phyloP scores from a whole-genome alignment of 495 filamentous ascomycete species.

The Tuber aestivum region DNA sequence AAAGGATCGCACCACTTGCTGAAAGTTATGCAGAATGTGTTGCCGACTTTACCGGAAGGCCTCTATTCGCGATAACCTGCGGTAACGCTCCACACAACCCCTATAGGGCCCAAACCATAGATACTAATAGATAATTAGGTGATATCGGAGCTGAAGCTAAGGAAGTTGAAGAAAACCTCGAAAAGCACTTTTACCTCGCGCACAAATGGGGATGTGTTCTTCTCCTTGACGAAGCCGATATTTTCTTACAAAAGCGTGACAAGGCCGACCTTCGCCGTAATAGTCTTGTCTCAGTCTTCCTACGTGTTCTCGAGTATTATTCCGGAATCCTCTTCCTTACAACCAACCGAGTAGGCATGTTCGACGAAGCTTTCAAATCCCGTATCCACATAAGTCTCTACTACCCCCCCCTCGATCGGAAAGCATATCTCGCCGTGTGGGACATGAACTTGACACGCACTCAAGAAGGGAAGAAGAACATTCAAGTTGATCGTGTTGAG shows the following conservation, averaged over 20 bases:
- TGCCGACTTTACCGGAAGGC: slow-evolving; percentile 10
- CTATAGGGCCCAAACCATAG: neutral
- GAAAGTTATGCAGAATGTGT: slow-evolving; percentile 17
- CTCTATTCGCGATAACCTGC: slow-evolving; percentile 23
- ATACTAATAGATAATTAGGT: slow-evolving; percentile 6
- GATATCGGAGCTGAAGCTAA: slow-evolving; percentile 45
- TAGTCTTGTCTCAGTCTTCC: slow-evolving; percentile 52
- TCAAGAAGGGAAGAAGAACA: slow-evolving; percentile 8
- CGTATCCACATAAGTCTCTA: slow-evolving; percentile 50
- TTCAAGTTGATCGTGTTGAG: slow-evolving; percentile 12
- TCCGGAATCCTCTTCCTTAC: slow-evolving; percentile 56
- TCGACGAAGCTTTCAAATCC: slow-evolving; percentile 50
- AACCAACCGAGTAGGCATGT: slow-evolving; percentile 52
- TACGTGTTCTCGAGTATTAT: slow-evolving; percentile 57
- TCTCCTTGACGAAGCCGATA: slow-evolving; percentile 55
- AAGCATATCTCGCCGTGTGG: slow-evolving; percentile 10
- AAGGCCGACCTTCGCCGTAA: slow-evolving; percentile 49
- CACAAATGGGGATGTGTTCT: slow-evolving; percentile 50
- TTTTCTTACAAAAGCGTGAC: slow-evolving; percentile 51
- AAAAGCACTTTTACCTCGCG: slow-evolving; percentile 45
- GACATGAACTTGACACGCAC: slow-evolving; percentile 14
- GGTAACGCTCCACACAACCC: neutral
- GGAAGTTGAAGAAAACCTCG: slow-evolving; percentile 47
- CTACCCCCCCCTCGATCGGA: slow-evolving; percentile 44
- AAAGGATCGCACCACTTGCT: neutral